A percentile compares a stretch with the other conserved stretches of the same genome.
Evolutionary conservation across 164 flowering plant species (phyloP).

Genomic region (Vitis riparia): DNA sequence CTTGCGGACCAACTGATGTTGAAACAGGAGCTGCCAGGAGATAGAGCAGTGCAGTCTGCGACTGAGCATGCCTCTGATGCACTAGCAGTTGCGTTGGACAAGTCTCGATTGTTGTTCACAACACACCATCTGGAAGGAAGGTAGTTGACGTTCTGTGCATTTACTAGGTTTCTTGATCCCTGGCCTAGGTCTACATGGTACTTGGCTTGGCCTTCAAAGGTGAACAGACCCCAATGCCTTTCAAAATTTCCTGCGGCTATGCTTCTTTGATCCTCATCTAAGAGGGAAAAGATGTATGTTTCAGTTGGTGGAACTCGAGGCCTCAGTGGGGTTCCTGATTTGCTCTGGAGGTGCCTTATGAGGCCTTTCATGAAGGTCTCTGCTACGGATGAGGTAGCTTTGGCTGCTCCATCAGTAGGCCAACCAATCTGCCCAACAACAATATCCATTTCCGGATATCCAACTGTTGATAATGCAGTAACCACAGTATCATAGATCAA

Average conservation of each 20-base stretch:
- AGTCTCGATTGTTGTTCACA: constrained; percentile 65
- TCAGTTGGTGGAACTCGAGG: constrained; percentile 57
- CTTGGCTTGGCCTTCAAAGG: constrained; percentile 94
- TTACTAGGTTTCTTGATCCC: constrained; percentile 47
- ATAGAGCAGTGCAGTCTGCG: constrained; percentile 74
- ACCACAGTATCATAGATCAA: constrained; percentile 63
- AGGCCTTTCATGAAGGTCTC: constrained; percentile 68
- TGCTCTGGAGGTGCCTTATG: constrained; percentile 52
- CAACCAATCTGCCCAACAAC: constrained; percentile 77
- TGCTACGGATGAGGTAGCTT: constrained; percentile 65
- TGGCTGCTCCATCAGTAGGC: constrained; percentile 89
- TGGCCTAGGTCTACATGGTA: constrained; percentile 60
- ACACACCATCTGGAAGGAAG: constrained; percentile 89
- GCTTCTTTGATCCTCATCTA: constrained; percentile 80
- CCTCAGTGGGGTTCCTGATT: constrained; percentile 67
- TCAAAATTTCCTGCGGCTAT: constrained; percentile 59
- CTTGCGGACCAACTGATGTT: constrained; percentile 81
- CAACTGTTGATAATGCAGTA: constrained; percentile 53
- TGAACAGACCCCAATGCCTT: constrained; percentile 88
- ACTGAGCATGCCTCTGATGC: constrained; percentile 55
- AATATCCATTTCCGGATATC: constrained; percentile 63
- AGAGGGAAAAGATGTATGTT: constrained; percentile 58
- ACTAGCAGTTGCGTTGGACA: constrained; percentile 54
- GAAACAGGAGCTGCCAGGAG: constrained; percentile 86
- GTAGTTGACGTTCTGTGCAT: constrained; percentile 71